phyloP scores from a whole-genome alignment of 2,329 filamentous ascomycete species.

The Xylaria sp. region DNA sequence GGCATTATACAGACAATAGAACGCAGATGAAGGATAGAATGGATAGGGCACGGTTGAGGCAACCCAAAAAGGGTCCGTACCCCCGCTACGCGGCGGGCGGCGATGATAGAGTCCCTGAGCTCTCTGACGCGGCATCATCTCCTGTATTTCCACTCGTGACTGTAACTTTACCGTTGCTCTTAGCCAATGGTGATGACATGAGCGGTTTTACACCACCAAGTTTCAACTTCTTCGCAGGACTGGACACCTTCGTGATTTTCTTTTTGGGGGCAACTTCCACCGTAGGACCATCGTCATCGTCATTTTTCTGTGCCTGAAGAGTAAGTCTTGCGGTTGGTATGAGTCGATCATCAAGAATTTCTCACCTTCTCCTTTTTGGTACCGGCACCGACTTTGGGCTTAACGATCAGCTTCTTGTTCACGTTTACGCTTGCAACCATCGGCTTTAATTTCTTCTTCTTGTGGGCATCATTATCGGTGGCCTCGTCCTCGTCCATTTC shows the following conservation, averaged over 20 bases:
- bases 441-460: constrained; percentile 65
- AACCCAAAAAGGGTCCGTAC: neutral
- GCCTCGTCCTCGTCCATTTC: constrained; percentile 60
- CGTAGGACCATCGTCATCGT: constrained; percentile 46
- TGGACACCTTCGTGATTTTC: constrained; percentile 47
- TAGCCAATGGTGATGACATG: constrained; percentile 54
- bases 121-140: constrained; percentile 60
- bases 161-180: constrained; percentile 53
- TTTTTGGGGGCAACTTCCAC: constrained; percentile 52
- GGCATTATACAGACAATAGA: constrained; percentile 35
- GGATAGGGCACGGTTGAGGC: neutral
- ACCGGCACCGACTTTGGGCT: constrained; percentile 50
- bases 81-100: constrained; percentile 48
- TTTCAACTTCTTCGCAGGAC: constrained; percentile 54
- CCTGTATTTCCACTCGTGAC: constrained; percentile 28
- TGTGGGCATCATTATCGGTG: constrained; percentile 56
- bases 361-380: constrained; percentile 63
- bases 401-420: constrained; percentile 63
- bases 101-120: constrained; percentile 61
- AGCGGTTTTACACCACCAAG: constrained; percentile 51
- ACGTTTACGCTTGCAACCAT: constrained; percentile 44
- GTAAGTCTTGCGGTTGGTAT: constrained; percentile 53
- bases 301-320: constrained; percentile 34
- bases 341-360: constrained; percentile 54
- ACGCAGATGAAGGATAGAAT: constrained; percentile 16